Evolutionary conservation across 2,329 filamentous ascomycete species (phyloP), one percentile per base, ranked within the genome.

Genomic region (Stemphylium beticola): DNA sequence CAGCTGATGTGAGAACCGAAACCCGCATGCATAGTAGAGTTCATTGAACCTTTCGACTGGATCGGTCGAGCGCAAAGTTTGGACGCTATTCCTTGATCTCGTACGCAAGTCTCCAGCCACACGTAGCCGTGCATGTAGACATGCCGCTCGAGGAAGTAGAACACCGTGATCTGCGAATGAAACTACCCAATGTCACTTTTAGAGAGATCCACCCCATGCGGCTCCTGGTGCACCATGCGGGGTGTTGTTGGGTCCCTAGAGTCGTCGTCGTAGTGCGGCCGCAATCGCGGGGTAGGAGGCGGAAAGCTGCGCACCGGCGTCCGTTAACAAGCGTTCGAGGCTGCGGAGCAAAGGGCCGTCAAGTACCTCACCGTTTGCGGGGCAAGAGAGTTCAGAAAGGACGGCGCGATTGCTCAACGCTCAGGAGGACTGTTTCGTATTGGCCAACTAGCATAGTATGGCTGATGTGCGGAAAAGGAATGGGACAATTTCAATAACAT

Each of bases 51-150:
- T 53, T 46, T 32, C 46, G 40, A 47, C 50, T 58, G 55, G 61
- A 29, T 58, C 66, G 66, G 66, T 64, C 66, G 66, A 68, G 43
- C 66, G 66, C 66, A 46, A 42, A 46, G 22, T 49, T 43, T 33
- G 57, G 49, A 59, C 56, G 39, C 45, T 59, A 49, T 46, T 36
- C 31, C 43, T 17, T 47, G 37, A 46, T 18, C 36, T 55, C 32
- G 39, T 41, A 54, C 49, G 43, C 53, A 49, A 58, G 55, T 36
- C 24, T 43, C 40, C 57, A 65, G 48, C 48, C 48, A 55, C 53
- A 52, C 44, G 36, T 47, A 43, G 24, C 48, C 41, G n/a, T 52
- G 53, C 48, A 52, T 46, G 24, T 31, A 41, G 31, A 45, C 34
- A 33, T 48, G 37, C 50, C 43, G 37, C 29, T 49, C 36, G 17